These are phyloP conservation scores for Carpinus fangiana DNA, from an alignment of 306 rosid genomes.

Conservation along the genomic window DNA sequence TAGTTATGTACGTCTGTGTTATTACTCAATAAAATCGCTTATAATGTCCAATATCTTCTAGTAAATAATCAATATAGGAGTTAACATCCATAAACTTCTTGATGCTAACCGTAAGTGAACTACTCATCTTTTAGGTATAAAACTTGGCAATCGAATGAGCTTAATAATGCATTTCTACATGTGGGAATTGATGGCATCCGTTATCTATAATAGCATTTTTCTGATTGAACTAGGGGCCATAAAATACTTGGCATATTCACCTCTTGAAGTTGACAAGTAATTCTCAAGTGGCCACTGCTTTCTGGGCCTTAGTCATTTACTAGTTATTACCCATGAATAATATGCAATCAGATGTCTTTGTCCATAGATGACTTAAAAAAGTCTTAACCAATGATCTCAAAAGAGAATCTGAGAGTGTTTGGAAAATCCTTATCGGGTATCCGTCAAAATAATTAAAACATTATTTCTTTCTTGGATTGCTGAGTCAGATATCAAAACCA, in stretches of 20 bases:
- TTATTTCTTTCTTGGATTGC: neutral
- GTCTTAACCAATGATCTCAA: neutral
- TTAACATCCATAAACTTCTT: too few species aligned
- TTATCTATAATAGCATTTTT: neutral
- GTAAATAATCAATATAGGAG: too few species aligned
- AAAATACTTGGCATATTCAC: neutral
- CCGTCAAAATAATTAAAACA: neutral
- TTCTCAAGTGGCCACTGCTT: neutral
- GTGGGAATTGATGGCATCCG: too few species aligned
- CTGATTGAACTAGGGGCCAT: neutral
- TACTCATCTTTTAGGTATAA: too few species aligned
- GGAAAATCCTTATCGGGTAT: neutral
- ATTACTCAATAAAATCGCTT: too few species aligned
- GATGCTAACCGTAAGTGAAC: accelerated
- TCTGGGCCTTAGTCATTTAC: neutral
- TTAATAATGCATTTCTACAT: too few species aligned
- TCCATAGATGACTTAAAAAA: neutral
- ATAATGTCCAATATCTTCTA: too few species aligned
- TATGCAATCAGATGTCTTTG: neutral
- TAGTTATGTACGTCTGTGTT: too few species aligned
- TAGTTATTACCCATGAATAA: neutral
- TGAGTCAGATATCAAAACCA: neutral
- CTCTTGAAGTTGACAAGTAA: neutral
- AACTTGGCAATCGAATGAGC: too few species aligned
- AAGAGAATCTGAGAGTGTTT: neutral